Base-by-base conservation (phyloP, 768 basidiomycete genomes). In the Gymnopilus junonius region DNA sequence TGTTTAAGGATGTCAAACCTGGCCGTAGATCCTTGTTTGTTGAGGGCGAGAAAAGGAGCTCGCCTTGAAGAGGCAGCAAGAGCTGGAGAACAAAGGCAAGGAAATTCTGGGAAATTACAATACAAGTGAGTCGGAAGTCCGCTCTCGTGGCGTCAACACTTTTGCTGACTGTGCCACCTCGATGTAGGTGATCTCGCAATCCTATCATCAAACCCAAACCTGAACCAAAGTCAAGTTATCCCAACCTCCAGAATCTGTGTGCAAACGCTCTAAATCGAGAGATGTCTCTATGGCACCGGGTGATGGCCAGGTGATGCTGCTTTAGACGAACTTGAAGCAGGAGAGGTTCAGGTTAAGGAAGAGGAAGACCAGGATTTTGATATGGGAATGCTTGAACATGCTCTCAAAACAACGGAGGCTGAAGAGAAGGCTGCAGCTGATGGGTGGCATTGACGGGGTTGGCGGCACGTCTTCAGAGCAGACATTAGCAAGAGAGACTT, bases 21-120 rank as follows among this genome's bases (percentile, higher is more conserved):
- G 58, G 10, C 58, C 60, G n/a, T n/a, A n/a, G n/a, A n/a, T n/a
- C n/a, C n/a, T n/a, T n/a, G n/a, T n/a, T n/a, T n/a, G n/a, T n/a
- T n/a, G n/a, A n/a, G n/a, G n/a, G n/a, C n/a, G 85, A 68, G 95
- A 94, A 73, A 95, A 90, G 77, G 92, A 95, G 73, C 82, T 97
- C 12, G 95, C 91, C 4, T 87, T 83, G 74, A 92, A 92, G 74
- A 83, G 95, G 54, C 88, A 91, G 70, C 81, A 88, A 70, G 94
- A 96, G 75, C 76, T 94, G 48, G 94, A 95, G 73, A 89, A 82
- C 69, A 88, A 92, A 85, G 95, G 96, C 73, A 88, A 90, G 70
- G 82, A 82, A 34, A 84, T 87, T 64, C 86, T 89, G 69, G 85
- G 87, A 1, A 88, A 90, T 39, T 98, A 98, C 74, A 87, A 91